Conservation (phyloP, 805 yeast species). For the Metschnikowia cubensis region DNA sequence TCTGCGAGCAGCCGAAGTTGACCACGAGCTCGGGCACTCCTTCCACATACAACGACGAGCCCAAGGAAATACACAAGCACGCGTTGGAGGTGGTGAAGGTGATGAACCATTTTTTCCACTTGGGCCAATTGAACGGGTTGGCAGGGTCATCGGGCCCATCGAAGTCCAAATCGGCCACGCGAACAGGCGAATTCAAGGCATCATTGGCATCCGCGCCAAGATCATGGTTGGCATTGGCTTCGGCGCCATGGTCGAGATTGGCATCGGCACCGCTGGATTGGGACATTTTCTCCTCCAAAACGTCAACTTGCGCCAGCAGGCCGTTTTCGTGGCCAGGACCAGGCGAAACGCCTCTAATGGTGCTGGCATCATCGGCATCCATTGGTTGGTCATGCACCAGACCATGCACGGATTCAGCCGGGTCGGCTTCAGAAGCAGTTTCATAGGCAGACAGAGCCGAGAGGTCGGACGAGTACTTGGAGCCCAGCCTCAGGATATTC, state of each 20-base stretch:
- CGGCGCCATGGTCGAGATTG: too few relatives aligned
- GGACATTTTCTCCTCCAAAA: slow-evolving; percentile 12
- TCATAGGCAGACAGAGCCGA: slow-evolving; percentile 31
- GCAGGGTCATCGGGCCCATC: slow-evolving; percentile 58
- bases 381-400: neutral
- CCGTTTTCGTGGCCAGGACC: neutral
- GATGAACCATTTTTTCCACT: slow-evolving; percentile 57
- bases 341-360: slow-evolving; percentile 7
- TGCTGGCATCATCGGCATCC: slow-evolving; percentile 13
- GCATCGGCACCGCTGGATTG: neutral
- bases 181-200: neutral
- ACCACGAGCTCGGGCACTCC: slow-evolving; percentile 54
- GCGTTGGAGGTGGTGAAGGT: slow-evolving; percentile 58
- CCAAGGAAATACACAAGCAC: slow-evolving; percentile 69
- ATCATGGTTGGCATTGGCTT: neutral
- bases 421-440: slow-evolving; percentile 29
- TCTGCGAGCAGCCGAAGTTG: slow-evolving; percentile 52
- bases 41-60: slow-evolving; percentile 67
- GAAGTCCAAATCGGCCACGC: slow-evolving; percentile 41
- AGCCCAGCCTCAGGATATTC: slow-evolving; percentile 6
- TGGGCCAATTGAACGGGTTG: slow-evolving; percentile 69
- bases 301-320: neutral
- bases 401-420: neutral
- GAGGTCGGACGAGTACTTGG: slow-evolving; percentile 16
- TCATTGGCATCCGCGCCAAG: neutral